A percentile compares a stretch with the other conserved stretches of the same genome.
These are phyloP conservation scores for Rhytidhysteron rufulum DNA, from an alignment of 2,329 filamentous ascomycete species.

Conservation along the genomic window DNA sequence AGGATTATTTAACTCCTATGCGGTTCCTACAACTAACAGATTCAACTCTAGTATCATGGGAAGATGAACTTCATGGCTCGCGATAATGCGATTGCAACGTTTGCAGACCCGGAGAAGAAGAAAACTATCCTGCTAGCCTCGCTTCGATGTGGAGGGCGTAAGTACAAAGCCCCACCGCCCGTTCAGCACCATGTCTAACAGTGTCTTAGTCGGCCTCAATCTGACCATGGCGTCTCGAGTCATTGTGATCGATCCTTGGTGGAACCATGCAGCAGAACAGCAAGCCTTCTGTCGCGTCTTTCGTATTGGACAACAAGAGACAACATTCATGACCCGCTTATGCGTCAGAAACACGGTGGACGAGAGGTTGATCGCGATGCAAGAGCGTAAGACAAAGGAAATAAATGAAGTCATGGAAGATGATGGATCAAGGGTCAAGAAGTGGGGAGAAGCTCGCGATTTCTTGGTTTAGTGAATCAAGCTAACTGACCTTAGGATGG, in stretches of 20 bases:
- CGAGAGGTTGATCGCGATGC: slow-evolving; percentile 51
- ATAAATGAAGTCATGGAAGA: slow-evolving; percentile 44
- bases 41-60: slow-evolving; percentile 44
- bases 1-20: too few relatives aligned
- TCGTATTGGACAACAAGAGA: slow-evolving; percentile 61
- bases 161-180: slow-evolving; percentile 1
- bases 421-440: slow-evolving; percentile 24
- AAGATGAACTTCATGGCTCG: slow-evolving; percentile 44
- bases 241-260: slow-evolving; percentile 51
- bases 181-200: slow-evolving; percentile 4
- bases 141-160: slow-evolving; percentile 53
- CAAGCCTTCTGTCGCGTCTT: slow-evolving; percentile 63
- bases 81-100: slow-evolving; percentile 44
- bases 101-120: slow-evolving; percentile 34
- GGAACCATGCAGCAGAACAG: slow-evolving; percentile 59
- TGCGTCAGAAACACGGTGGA: slow-evolving; percentile 57
- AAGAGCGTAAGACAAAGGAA: slow-evolving; percentile 50
- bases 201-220: slow-evolving; percentile 48
- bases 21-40: slow-evolving; percentile 11
- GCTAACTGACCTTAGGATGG: slow-evolving; percentile 16
- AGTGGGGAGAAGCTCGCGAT: slow-evolving; percentile 9
- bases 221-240: slow-evolving; percentile 53
- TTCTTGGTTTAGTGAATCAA: slow-evolving; percentile 3
- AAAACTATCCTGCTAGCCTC: slow-evolving; percentile 53
- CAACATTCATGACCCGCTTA: slow-evolving; percentile 58